Base-by-base conservation (phyloP, 2,329 filamentous ascomycete species). In the Scorias spongiosa region DNA sequence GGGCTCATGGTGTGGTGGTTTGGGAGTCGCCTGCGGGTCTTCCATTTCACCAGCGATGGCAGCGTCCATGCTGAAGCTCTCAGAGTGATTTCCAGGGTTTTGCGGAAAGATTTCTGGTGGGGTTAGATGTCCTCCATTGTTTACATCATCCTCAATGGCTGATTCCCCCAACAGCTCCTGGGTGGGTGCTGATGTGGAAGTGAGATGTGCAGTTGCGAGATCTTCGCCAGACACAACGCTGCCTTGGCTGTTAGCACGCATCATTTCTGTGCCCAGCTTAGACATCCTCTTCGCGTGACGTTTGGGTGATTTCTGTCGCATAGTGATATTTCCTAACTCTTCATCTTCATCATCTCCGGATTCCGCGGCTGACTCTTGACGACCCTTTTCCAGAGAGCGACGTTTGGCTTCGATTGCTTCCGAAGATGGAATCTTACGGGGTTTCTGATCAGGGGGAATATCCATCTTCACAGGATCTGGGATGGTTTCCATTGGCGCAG, bases 291-390 rank as follows among this genome's bases (percentile, higher is more conserved):
- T 67, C 11, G 63, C 57, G n/a, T 63, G 57, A 12, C 63, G 56
- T 46, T 62, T 64, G 2, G 48, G 46, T 15, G 42, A 43, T 39
- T 40, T 43, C 30, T 44, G 42, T 17, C 46, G 46, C 63, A 62
- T 54, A 66, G 68, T 17, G 12, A 66, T 57, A 52, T 71, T 70
- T 7, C 84, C 87, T 5, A 93, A 71, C 56, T 94, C 89, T 47
- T 95, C 88, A 51, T 95, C 89, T 63, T 95, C 89, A 53, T 95
- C 89, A 55, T 95, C 89, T 4, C 88, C 88, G 28, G 85, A 93
- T 55, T 95, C 89, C 11, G 77, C 78, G 29, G 58, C 55, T 44
- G 83, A 80, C 53, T 93, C 85, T 14, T 39, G 38, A 12, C 76
- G 74, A 39, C 78, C 75, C 53, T 77, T 84, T 55, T 93, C 84